Evolutionary conservation across 140 eudicot genomes (phyloP).

Genomic region (Oenanthe javanica): DNA sequence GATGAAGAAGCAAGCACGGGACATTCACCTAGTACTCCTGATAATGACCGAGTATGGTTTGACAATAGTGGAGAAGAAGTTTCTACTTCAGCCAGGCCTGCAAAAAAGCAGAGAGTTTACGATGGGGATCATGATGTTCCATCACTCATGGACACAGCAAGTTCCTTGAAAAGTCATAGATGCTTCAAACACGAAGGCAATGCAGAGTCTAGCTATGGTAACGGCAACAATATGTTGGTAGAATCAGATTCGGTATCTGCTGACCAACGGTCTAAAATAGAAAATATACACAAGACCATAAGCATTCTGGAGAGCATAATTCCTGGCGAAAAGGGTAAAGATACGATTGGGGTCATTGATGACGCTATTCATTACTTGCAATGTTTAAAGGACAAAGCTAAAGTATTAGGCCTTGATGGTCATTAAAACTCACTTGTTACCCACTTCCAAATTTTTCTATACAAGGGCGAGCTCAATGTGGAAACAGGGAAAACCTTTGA

Average conservation of each 20-base stretch:
- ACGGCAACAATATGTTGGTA: conserved; percentile 8
- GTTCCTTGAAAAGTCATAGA: conserved; percentile 29
- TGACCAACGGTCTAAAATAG: conserved; percentile 35
- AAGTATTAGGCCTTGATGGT: conserved; percentile 49
- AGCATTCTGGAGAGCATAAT: conserved; percentile 51
- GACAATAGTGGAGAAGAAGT: conserved; percentile 53
- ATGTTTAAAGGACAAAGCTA: conserved; percentile 56
- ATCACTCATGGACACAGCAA: conserved; percentile 32
- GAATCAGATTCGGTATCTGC: conserved; percentile 13
- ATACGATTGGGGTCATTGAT: conserved; percentile 58
- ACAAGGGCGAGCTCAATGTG: too few relatives aligned
- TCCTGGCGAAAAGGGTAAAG: conserved; percentile 54
- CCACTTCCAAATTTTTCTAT: not conserved
- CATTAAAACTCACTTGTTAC: conserved; percentile 12
- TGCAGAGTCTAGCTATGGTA: conserved; percentile 45
- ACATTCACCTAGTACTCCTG: conserved; percentile 59
- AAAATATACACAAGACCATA: conserved; percentile 51
- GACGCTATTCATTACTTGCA: conserved; percentile 72
- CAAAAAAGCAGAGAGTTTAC: conserved; percentile 37
- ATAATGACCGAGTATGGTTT: conserved; percentile 22
- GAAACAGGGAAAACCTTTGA: too few relatives aligned
- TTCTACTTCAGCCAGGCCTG: conserved; percentile 42
- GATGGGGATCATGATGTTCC: conserved; percentile 24
- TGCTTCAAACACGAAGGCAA: conserved; percentile 30
- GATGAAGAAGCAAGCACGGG: conserved; percentile 77